Percentiles rank a stretch among this genome's conserved stretches.
phyloP scores from a whole-genome alignment of 257 asterid genomes.

The Jasminum sambac region DNA sequence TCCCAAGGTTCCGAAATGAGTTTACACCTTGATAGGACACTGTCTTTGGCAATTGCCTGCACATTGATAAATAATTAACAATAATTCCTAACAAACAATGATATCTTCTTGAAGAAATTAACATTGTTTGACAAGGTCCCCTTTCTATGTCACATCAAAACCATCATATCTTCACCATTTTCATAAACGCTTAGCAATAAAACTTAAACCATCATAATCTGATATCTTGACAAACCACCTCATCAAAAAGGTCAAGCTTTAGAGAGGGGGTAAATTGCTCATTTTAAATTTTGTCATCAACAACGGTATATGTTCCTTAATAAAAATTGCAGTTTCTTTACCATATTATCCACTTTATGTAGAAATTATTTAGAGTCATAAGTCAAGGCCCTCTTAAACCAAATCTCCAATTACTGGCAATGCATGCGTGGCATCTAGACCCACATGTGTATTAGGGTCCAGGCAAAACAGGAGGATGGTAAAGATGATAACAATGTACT shows the following conservation, averaged over 20 bases:
- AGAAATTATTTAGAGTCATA: not conserved
- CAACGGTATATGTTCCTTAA: not conserved
- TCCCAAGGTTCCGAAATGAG: slow-evolving; percentile 98
- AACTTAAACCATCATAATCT: not conserved
- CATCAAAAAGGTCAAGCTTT: not conserved
- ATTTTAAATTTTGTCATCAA: not conserved
- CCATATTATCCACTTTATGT: not conserved
- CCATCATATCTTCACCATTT: not conserved
- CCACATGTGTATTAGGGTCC: not conserved
- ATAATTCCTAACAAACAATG: slow-evolving; percentile 9
- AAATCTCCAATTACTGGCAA: slow-evolving; percentile 1
- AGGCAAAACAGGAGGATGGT: not conserved
- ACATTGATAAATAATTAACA: slow-evolving; percentile 20
- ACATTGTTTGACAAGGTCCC: not conserved
- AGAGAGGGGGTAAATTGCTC: not conserved
- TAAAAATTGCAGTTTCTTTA: not conserved
- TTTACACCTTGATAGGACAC: slow-evolving; percentile 84
- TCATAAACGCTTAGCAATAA: not conserved
- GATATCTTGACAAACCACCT: not conserved
- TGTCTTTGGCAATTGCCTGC: slow-evolving; percentile 95
- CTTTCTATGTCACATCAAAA: not conserved
- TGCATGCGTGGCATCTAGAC: not conserved
- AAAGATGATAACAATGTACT: not conserved
- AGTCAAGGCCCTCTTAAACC: not conserved
- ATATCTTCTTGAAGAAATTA: slow-evolving; percentile 1